Conservation (phyloP, 768 basidiomycete species). For the Rubroboletus satanas region DNA sequence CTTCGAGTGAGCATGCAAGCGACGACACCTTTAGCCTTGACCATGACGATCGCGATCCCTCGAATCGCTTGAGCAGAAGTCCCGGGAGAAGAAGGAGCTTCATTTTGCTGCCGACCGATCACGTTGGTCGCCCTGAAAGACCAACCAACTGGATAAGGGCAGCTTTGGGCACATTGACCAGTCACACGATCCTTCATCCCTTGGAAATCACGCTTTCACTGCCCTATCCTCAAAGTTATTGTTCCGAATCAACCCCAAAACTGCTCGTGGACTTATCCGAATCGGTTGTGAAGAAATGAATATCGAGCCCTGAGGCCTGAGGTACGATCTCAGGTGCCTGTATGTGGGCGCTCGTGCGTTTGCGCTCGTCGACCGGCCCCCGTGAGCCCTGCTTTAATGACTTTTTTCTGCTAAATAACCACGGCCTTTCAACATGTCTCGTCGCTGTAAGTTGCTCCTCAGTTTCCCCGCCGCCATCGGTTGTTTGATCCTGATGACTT, state of each 20-base stretch:
- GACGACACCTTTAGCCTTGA: slow-evolving; percentile 25
- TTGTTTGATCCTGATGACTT: slow-evolving; percentile 5
- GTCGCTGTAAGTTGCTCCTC: not conserved
- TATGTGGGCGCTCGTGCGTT: not conserved
- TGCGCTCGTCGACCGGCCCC: not conserved
- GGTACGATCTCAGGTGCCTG: slow-evolving; percentile 22
- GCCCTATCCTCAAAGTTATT: not conserved
- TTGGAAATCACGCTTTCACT: not conserved
- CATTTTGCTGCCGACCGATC: slow-evolving; percentile 26
- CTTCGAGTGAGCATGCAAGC: slow-evolving; percentile 20
- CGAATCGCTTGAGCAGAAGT: slow-evolving; percentile 25
- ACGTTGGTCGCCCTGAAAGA: not conserved
- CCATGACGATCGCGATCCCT: slow-evolving; percentile 27
- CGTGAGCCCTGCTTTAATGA: not conserved
- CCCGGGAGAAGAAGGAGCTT: slow-evolving; percentile 14
- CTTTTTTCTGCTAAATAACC: not conserved
- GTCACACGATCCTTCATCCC: not conserved
- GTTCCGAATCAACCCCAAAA: slow-evolving; percentile 3
- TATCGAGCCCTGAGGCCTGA: slow-evolving; percentile 17
- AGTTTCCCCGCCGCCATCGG: not conserved
- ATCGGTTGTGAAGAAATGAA: not conserved
- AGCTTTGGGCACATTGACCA: not conserved
- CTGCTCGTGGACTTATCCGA: not conserved
- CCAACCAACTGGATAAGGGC: not conserved
- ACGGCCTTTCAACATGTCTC: slow-evolving; percentile 4